These are phyloP conservation scores for Clitocybe nebularis DNA, from an alignment of 1,284 basidiomycete species.

Conservation along the genomic window DNA sequence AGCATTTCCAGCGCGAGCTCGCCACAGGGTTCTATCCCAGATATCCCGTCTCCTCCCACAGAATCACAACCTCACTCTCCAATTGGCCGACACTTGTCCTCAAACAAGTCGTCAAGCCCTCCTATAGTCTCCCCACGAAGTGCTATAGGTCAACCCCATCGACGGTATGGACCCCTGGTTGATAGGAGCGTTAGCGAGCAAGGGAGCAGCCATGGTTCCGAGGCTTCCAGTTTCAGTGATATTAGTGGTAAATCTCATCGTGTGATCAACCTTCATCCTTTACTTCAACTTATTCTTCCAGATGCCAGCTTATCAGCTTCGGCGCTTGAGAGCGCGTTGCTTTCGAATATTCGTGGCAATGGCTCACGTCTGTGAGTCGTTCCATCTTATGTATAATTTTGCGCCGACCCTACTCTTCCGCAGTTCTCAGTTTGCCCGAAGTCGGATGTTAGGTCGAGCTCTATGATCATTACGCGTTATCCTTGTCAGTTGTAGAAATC, in stretches of 20 bases:
- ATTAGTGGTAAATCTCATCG: constrained; percentile 57
- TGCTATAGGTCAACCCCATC: constrained; percentile 43
- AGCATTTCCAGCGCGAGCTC: constrained; percentile 70
- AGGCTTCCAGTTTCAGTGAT: constrained; percentile 79
- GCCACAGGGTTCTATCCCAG: constrained; percentile 70
- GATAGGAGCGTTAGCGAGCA: constrained; percentile 45
- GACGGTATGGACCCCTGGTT: constrained; percentile 39
- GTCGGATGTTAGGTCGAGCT: constrained; percentile 34
- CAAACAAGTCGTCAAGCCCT: constrained; percentile 56
- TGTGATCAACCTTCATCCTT: background rate
- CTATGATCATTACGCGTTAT: constrained; percentile 18
- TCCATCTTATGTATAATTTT: constrained; percentile 5
- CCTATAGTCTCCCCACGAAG: constrained; percentile 51
- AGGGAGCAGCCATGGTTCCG: constrained; percentile 62
- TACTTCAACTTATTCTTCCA: constrained; percentile 21
- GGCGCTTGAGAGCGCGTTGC: constrained; percentile 69
- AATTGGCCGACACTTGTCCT: constrained; percentile 48
- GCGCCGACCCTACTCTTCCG: constrained; percentile 3
- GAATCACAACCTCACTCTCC: constrained; percentile 44
- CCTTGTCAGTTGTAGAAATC: constrained; percentile 1
- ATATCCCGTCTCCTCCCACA: constrained; percentile 66
- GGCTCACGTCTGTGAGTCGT: constrained; percentile 53
- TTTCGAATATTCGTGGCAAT: constrained; percentile 57
- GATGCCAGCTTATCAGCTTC: constrained; percentile 71
- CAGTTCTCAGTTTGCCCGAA: constrained; percentile 44